phyloP scores from a whole-genome alignment of 2,329 filamentous ascomycete genomes.

The Seiridium cupressi region DNA sequence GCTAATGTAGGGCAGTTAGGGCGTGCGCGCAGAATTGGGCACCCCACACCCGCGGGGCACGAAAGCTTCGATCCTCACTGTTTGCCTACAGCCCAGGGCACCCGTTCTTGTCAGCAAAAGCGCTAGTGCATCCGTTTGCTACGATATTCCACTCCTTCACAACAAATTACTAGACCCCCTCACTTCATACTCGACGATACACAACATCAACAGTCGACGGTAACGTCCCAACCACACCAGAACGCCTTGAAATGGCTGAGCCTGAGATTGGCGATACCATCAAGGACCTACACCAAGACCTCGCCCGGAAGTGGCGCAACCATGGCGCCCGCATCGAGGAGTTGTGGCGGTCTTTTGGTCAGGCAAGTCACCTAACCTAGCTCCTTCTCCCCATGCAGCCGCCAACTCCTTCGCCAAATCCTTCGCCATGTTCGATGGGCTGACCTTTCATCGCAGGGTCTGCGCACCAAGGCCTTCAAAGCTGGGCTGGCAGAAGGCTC shows the following conservation, averaged over 20 bases:
- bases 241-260: not conserved
- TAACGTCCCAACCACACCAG: too few relatives aligned
- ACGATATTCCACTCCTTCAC: too few relatives aligned
- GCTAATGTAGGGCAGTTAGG: too few relatives aligned
- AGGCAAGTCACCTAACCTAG: conserved; percentile 3
- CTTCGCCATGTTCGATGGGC: not conserved
- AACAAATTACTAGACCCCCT: too few relatives aligned
- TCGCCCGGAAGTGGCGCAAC: conserved; percentile 34
- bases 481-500: conserved; percentile 24
- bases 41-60: too few relatives aligned
- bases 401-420: not conserved
- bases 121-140: too few relatives aligned
- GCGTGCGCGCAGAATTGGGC: too few relatives aligned
- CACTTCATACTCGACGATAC: too few relatives aligned
- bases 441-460: conserved; percentile 8
- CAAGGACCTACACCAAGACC: conserved; percentile 33
- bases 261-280: conserved; percentile 2
- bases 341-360: conserved; percentile 37
- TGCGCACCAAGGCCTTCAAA: conserved; percentile 32
- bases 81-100: too few relatives aligned
- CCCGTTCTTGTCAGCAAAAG: too few relatives aligned
- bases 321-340: conserved; percentile 33
- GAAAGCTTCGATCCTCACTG: too few relatives aligned
- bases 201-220: too few relatives aligned
- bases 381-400: not conserved